phyloP scores from a whole-genome alignment of 106 monocot genomes.

The Triglochin maritima region DNA sequence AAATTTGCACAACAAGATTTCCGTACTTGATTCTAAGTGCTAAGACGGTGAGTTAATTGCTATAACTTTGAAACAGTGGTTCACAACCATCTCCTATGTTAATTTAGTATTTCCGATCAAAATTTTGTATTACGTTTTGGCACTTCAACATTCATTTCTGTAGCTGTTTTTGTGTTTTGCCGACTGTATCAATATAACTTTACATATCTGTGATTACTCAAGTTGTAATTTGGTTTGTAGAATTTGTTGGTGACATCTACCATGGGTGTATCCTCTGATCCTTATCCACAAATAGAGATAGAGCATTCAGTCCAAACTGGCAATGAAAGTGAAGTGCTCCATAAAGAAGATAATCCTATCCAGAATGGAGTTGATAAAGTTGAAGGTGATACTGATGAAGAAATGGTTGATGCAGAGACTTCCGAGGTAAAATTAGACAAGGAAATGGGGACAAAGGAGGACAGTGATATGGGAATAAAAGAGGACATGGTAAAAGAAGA shows the following conservation, averaged over 20 bases:
- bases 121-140: too few relatives aligned
- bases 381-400: conserved; percentile 49
- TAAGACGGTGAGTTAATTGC: too few relatives aligned
- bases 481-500: too few relatives aligned
- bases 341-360: conserved; percentile 4
- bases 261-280: conserved; percentile 46
- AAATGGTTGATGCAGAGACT: conserved; percentile 73
- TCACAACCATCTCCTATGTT: too few relatives aligned
- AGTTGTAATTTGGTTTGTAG: conserved; percentile 22
- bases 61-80: too few relatives aligned
- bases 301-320: conserved; percentile 9
- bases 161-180: too few relatives aligned
- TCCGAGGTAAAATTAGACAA: conserved; percentile 10
- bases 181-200: too few relatives aligned
- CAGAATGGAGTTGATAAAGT: conserved; percentile 30
- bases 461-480: background rate
- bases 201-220: background rate
- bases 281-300: conserved; percentile 28
- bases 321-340: conserved; percentile 1
- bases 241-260: conserved; percentile 87
- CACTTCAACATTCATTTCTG: too few relatives aligned
- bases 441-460: conserved; percentile 53
- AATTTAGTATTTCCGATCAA: too few relatives aligned
- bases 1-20: too few relatives aligned
- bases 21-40: too few relatives aligned